phyloP scores from a whole-genome alignment of 257 asterid genomes.

The Fraxinus quadrangulata region DNA sequence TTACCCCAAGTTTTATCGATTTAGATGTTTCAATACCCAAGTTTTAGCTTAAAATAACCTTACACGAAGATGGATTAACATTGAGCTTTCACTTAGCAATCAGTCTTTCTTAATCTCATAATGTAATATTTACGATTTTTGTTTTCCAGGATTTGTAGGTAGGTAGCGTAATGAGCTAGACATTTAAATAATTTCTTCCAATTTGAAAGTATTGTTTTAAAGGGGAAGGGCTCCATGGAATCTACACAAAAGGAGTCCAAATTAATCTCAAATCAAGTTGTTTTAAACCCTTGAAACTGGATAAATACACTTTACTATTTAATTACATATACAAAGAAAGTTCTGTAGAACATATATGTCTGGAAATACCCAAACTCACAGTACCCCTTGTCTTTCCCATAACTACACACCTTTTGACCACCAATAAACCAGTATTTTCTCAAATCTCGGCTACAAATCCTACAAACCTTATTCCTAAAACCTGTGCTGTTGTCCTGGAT shows the following conservation, averaged over 20 bases:
- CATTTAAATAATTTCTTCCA: neutral
- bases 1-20: no score
- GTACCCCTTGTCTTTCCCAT: neutral
- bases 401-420: neutral
- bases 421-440: neutral
- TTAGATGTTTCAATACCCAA: no score
- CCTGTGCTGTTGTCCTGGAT: constrained; percentile 9
- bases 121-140: neutral
- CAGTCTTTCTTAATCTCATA: neutral
- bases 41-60: no score
- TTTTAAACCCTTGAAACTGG: neutral
- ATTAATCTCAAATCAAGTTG: neutral
- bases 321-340: neutral
- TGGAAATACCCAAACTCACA: neutral
- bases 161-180: neutral
- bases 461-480: constrained; percentile 3
- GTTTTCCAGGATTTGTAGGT: neutral
- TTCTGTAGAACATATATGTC: neutral
- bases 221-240: neutral
- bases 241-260: neutral
- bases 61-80: no score
- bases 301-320: neutral
- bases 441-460: constrained; percentile 1
- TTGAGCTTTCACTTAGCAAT: neutral
- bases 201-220: neutral